A percentile compares a stretch with the other conserved stretches of the same genome.
Conservation (phyloP, 768 basidiomycete species). For the Leucocoprinus birnbaumii region DNA sequence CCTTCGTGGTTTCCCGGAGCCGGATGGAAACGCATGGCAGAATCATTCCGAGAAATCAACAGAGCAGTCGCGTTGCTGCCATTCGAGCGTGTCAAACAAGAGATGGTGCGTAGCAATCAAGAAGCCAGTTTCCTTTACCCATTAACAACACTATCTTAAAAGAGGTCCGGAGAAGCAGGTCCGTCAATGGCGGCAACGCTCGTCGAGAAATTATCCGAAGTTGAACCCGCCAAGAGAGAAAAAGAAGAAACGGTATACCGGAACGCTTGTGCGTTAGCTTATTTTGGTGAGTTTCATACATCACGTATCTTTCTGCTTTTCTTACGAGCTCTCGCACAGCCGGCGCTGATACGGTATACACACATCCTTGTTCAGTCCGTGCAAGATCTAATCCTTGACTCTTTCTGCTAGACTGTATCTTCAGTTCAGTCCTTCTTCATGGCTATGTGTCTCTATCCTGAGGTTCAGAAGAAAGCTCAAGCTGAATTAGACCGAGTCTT, state of each 20-base stretch:
- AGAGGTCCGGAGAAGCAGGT: not conserved
- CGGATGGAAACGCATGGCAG: slow-evolving; percentile 32
- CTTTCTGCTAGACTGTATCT: slow-evolving; percentile 2
- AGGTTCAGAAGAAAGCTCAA: slow-evolving; percentile 13
- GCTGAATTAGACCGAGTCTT: slow-evolving; percentile 19
- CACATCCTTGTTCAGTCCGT: not conserved
- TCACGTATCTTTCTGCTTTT: no score
- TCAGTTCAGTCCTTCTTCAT: slow-evolving; percentile 7
- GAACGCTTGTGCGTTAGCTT: slow-evolving; percentile 6
- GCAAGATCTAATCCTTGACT: no score
- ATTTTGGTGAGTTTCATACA: slow-evolving; percentile 1
- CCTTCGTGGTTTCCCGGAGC: slow-evolving; percentile 37
- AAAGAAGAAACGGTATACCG: slow-evolving; percentile 3
- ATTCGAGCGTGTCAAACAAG: slow-evolving; percentile 24
- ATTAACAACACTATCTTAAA: not conserved
- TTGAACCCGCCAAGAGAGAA: not conserved
- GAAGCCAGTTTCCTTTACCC: not conserved
- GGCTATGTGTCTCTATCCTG: slow-evolving; percentile 10
- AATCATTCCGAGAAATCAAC: slow-evolving; percentile 23
- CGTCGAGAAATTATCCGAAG: not conserved
- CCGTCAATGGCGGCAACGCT: slow-evolving; percentile 6
- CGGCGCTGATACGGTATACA: not conserved
- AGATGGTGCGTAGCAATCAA: not conserved
- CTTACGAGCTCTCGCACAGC: not conserved
- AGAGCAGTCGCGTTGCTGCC: slow-evolving; percentile 30